Conservation (phyloP, 257 asterid species). For the Linaria vulgaris region DNA sequence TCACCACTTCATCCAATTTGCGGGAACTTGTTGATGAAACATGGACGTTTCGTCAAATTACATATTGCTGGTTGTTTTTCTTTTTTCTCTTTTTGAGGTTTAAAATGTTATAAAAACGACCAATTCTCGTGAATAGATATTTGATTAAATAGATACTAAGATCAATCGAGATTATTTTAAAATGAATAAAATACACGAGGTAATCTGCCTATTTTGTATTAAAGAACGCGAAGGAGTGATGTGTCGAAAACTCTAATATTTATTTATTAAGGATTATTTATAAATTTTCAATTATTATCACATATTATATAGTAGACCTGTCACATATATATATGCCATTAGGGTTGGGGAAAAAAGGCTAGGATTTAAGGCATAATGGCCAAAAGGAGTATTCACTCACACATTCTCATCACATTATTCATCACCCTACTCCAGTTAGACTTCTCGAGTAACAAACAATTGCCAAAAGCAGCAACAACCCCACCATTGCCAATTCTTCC, state of each 20-base stretch:
- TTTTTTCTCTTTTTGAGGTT: too few relatives aligned
- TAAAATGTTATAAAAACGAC: too few relatives aligned
- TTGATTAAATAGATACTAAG: too few relatives aligned
- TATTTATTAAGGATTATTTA: too few relatives aligned
- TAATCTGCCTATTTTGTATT: too few relatives aligned
- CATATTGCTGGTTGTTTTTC: too few relatives aligned
- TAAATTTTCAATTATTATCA: neutral
- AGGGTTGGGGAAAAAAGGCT: neutral
- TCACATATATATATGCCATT: neutral
- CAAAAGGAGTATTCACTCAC: neutral
- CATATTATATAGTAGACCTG: neutral
- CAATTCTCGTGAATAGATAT: too few relatives aligned
- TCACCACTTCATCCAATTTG: neutral
- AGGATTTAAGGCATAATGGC: slow-evolving; percentile 14
- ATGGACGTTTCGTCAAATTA: neutral
- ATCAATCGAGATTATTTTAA: too few relatives aligned
- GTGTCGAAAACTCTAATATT: too few relatives aligned
- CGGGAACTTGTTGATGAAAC: neutral
- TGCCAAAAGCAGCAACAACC: slow-evolving; percentile 30
- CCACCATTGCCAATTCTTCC: slow-evolving; percentile 95
- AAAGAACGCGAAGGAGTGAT: too few relatives aligned
- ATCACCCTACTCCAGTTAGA: slow-evolving; percentile 19
- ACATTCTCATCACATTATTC: slow-evolving; percentile 22
- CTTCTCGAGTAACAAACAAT: slow-evolving; percentile 22
- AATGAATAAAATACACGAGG: too few relatives aligned